A percentile compares a stretch with the other conserved stretches of the same genome.
These are phyloP conservation scores for Clavispora asparagi DNA, from an alignment of 805 yeast genomes.

Conservation along the genomic window DNA sequence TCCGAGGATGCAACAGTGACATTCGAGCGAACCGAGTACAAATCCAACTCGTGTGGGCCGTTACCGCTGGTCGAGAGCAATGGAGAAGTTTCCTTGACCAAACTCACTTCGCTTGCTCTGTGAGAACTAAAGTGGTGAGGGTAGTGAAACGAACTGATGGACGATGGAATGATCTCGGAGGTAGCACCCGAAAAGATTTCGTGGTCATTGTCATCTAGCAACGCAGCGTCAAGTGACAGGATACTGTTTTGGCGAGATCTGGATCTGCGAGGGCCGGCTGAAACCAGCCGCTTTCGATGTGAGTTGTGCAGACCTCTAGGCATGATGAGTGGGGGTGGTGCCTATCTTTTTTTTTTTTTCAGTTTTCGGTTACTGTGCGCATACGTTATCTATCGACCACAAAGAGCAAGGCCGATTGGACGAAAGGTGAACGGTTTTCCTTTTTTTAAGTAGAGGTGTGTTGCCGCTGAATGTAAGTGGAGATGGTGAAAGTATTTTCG, in stretches of 20 bases:
- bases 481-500: too few relatives aligned
- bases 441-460: too few relatives aligned
- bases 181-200: conserved; percentile 80
- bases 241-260: conserved; percentile 29
- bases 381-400: not conserved
- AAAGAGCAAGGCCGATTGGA: not conserved
- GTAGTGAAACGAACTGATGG: conserved; percentile 72
- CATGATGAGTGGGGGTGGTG: not conserved
- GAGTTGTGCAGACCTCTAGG: not conserved
- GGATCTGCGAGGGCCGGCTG: not conserved
- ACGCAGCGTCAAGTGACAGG: conserved; percentile 26
- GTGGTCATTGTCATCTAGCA: conserved; percentile 54
- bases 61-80: conserved; percentile 19
- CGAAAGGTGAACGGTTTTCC: not conserved
- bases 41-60: conserved; percentile 22
- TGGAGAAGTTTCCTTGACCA: conserved; percentile 29
- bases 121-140: conserved; percentile 45
- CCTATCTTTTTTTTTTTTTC: not conserved
- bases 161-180: conserved; percentile 69
- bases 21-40: conserved; percentile 30
- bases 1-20: conserved; percentile 34
- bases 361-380: not conserved
- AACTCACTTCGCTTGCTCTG: conserved; percentile 14
- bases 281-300: not conserved
- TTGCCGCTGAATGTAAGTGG: too few relatives aligned